Percentiles rank a stretch among this genome's conserved stretches.
Evolutionary conservation across 257 asterid species (phyloP).

Genomic region (Rehmannia glutinosa): DNA sequence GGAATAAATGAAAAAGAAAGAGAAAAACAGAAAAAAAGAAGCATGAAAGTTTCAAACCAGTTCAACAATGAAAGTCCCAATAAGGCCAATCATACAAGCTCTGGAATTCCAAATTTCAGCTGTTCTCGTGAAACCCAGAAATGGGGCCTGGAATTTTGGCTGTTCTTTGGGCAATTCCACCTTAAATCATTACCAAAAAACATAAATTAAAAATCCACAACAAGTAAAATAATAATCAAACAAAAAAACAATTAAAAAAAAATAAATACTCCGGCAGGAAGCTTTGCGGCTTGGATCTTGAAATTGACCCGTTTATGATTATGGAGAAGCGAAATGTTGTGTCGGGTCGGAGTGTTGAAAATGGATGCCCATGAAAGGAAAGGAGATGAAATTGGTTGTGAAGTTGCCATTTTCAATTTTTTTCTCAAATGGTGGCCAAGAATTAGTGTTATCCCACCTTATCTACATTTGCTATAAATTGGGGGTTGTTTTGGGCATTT

Average conservation of each 20-base stretch:
- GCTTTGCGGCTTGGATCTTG: slow-evolving; percentile 72
- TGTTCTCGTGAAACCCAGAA: slow-evolving; percentile 71
- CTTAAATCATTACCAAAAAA: slow-evolving; percentile 18
- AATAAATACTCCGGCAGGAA: slow-evolving; percentile 64
- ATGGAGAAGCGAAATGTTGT: background rate
- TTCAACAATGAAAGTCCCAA: slow-evolving; percentile 76
- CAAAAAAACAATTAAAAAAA: background rate
- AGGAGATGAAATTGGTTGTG: slow-evolving; percentile 38
- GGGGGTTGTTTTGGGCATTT: background rate
- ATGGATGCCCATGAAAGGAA: slow-evolving; percentile 33
- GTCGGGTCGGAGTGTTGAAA: slow-evolving; percentile 16
- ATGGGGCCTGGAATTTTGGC: slow-evolving; percentile 68
- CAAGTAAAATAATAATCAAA: background rate
- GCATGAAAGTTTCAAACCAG: slow-evolving; percentile 38
- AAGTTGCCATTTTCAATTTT: slow-evolving; percentile 23
- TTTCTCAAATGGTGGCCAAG: background rate
- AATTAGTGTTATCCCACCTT: background rate
- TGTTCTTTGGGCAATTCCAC: slow-evolving; percentile 63
- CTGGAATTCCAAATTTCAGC: slow-evolving; percentile 94
- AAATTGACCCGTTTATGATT: slow-evolving; percentile 26
- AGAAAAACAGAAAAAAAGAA: background rate
- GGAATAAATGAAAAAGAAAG: background rate
- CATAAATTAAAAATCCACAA: background rate
- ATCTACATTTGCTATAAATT: background rate
- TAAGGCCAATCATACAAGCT: slow-evolving; percentile 78